phyloP scores from a whole-genome alignment of 208 protist genomes.

The Leishmania amazonensis region DNA sequence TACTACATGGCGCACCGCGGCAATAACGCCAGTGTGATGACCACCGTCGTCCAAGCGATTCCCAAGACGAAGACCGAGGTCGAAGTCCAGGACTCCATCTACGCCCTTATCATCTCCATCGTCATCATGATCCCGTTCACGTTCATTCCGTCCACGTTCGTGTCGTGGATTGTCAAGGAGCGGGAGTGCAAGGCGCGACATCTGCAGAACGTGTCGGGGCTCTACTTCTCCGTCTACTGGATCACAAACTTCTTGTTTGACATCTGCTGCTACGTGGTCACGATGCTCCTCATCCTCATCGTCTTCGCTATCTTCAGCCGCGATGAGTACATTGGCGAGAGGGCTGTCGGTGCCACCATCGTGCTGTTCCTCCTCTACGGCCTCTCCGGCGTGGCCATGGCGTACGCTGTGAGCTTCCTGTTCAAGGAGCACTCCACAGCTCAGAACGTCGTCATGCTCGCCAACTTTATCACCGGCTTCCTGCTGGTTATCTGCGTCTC shows the following conservation, averaged over 20 bases:
- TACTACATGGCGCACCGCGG: constrained; percentile 28
- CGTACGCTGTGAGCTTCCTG: constrained; percentile 67
- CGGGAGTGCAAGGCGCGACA: constrained; percentile 66
- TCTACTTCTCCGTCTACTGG: constrained; percentile 72
- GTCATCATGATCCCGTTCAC: constrained; percentile 76
- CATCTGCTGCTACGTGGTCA: constrained; percentile 61
- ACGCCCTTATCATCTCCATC: constrained; percentile 58
- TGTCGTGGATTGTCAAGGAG: constrained; percentile 83
- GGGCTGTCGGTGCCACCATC: constrained; percentile 47
- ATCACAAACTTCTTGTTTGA: constrained; percentile 83
- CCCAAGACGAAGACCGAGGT: constrained; percentile 47
- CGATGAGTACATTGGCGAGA: constrained; percentile 54
- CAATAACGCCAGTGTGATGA: constrained; percentile 13
- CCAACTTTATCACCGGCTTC: constrained; percentile 83
- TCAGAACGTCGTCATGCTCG: constrained; percentile 67
- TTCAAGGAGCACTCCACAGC: constrained; percentile 71
- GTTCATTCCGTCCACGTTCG: constrained; percentile 67
- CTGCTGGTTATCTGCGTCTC: constrained; percentile 60
- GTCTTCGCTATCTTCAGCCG: constrained; percentile 63
- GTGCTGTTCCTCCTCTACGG: constrained; percentile 70
- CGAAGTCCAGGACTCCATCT: constrained; percentile 27
- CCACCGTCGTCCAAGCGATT: constrained; percentile 39
- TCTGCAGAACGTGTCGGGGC: constrained; percentile 71
- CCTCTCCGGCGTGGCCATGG: constrained; percentile 53
- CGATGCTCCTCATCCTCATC: constrained; percentile 59